A percentile compares a stretch with the other conserved stretches of the same genome.
Evolutionary conservation across 306 rosid genomes (phyloP).

Genomic region (Lathyrus oleraceus): DNA sequence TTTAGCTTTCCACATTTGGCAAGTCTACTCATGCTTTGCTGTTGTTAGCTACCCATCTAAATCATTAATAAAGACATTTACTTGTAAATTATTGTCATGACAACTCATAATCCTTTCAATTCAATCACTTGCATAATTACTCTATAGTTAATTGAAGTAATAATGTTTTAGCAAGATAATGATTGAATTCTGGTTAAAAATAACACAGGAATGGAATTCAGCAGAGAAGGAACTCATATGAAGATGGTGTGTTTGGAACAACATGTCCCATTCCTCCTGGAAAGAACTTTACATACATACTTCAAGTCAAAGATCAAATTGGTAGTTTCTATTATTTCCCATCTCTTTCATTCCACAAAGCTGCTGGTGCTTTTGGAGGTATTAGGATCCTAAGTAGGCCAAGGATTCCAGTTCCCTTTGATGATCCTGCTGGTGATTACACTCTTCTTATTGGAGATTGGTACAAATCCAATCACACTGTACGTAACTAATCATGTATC

Average conservation of each 20-base stretch:
- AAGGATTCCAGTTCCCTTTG: constrained; percentile 86
- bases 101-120: not conserved
- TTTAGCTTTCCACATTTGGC: constrained; percentile 10
- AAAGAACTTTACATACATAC: constrained; percentile 84
- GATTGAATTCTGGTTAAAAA: not conserved
- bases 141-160: too few relatives aligned
- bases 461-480: constrained; percentile 90
- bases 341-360: constrained; percentile 92
- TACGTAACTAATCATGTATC: constrained; percentile 23
- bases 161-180: too few relatives aligned
- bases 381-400: constrained; percentile 94
- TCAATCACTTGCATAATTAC: not conserved
- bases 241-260: constrained; percentile 87
- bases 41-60: constrained; percentile 23
- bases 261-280: constrained; percentile 98
- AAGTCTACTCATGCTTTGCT: constrained; percentile 32
- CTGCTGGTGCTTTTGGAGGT: constrained; percentile 98
- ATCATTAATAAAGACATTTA: not conserved
- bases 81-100: not conserved
- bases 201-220: constrained; percentile 76
- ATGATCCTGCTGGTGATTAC: constrained; percentile 86
- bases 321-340: constrained; percentile 97
- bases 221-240: constrained; percentile 84
- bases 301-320: constrained; percentile 97
- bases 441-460: constrained; percentile 93